A percentile compares a stretch with the other conserved stretches of the same genome.
Evolutionary conservation across 495 filamentous ascomycete species (phyloP).

Genomic region (Penicillium crystallinum): DNA sequence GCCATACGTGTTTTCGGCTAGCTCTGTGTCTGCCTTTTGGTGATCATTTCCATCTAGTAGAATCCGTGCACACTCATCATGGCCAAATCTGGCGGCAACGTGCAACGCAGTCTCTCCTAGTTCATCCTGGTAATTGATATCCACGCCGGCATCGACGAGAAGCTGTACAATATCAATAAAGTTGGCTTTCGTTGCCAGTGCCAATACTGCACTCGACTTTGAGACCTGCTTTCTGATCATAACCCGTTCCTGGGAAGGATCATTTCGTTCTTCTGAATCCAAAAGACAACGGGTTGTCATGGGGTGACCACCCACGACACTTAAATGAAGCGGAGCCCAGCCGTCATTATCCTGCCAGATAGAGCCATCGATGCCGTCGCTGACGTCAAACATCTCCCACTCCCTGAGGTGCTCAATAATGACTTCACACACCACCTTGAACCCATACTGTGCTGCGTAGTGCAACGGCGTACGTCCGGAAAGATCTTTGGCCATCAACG

Average conservation of each 20-base stretch:
- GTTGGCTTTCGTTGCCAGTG: conserved; percentile 80
- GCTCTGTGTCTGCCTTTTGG: conserved; percentile 69
- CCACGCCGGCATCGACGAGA: conserved; percentile 83
- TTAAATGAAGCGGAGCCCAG: conserved; percentile 83
- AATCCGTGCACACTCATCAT: conserved; percentile 70
- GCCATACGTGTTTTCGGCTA: conserved; percentile 76
- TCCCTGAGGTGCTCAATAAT: conserved; percentile 81
- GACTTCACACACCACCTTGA: conserved; percentile 80
- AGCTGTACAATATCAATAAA: conserved; percentile 76
- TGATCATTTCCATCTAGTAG: conserved; percentile 62
- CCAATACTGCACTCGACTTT: conserved; percentile 85
- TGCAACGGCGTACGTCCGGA: conserved; percentile 87
- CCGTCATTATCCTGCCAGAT: conserved; percentile 92
- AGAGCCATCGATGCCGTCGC: conserved; percentile 75
- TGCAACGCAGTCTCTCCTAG: conserved; percentile 93
- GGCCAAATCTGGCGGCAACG: conserved; percentile 83
- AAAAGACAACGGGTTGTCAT: conserved; percentile 76
- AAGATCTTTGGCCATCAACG: conserved; percentile 63
- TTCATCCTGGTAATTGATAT: conserved; percentile 90
- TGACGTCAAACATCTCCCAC: conserved; percentile 82
- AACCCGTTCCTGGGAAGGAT: conserved; percentile 51
- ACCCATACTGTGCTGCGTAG: conserved; percentile 93
- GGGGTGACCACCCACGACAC: conserved; percentile 85
- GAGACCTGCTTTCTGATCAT: conserved; percentile 62
- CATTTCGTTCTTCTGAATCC: conserved; percentile 69